Evolutionary conservation across 2,329 filamentous ascomycete species (phyloP).

Genomic region (Tolypocladium tropicale): DNA sequence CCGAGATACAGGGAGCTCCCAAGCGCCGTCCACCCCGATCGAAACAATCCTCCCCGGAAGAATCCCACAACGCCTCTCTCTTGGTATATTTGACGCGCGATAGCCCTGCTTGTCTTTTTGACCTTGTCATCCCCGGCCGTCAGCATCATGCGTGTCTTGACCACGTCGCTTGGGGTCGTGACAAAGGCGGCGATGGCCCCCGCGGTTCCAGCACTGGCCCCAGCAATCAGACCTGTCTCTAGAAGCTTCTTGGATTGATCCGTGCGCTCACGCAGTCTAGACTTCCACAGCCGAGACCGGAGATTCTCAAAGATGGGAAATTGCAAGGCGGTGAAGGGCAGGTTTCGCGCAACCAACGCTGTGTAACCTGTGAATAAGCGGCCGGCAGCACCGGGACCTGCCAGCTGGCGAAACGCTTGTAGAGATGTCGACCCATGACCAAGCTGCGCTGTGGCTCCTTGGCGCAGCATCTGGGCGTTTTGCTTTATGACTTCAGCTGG

Average conservation of each 20-base stretch:
- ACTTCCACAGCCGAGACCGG: conserved; percentile 40
- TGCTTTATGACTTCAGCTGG: conserved; percentile 89
- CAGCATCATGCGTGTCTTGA: conserved; percentile 87
- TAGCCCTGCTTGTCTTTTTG: conserved; percentile 30
- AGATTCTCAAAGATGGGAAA: conserved; percentile 78
- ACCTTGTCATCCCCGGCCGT: conserved; percentile 34
- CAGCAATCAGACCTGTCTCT: conserved; percentile 63
- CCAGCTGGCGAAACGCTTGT: conserved; percentile 38
- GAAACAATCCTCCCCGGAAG: conserved; percentile 65
- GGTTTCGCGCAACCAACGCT: conserved; percentile 68
- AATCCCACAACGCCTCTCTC: conserved; percentile 63
- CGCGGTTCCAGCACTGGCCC: conserved; percentile 60
- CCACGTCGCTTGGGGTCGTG: conserved; percentile 83
- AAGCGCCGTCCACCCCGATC: conserved; percentile 71
- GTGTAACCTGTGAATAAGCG: conserved; percentile 64
- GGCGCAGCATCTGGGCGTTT: conserved; percentile 73
- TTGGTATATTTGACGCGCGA: conserved; percentile 54
- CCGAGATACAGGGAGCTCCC: conserved; percentile 79
- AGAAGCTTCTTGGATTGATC: conserved; percentile 28
- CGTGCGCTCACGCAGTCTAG: conserved; percentile 16
- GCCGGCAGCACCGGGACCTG: conserved; percentile 42
- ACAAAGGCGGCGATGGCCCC: conserved; percentile 66
- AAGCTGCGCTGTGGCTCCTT: conserved; percentile 10
- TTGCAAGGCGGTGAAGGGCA: conserved; percentile 81
- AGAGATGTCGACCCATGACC: conserved; percentile 29